Evolutionary conservation across 345 rosid genomes (phyloP).

Genomic region (Ailanthus altissimus): DNA sequence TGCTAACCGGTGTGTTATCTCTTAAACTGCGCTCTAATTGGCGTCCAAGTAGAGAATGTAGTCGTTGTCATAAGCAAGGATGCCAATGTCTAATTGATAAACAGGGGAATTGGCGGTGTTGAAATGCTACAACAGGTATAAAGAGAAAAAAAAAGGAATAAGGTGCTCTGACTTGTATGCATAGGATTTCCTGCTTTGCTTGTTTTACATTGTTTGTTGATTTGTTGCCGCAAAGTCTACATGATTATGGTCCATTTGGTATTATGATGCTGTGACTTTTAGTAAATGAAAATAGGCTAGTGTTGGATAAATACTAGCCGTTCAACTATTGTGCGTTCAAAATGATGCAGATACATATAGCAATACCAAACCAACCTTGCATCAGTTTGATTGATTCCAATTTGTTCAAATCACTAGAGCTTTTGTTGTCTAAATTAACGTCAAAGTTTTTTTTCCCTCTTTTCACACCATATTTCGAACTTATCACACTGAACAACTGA

Average conservation of each 20-base stretch:
- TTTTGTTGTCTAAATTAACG: not conserved
- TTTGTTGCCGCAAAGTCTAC: not conserved
- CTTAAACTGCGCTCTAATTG: not conserved
- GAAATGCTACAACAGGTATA: not conserved
- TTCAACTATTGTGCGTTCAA: too few relatives aligned
- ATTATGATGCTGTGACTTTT: too few relatives aligned
- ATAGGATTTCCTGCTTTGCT: not conserved
- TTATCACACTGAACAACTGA: not conserved
- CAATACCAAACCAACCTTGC: too few relatives aligned
- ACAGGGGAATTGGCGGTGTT: not conserved
- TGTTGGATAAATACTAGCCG: too few relatives aligned
- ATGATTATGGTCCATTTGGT: not conserved
- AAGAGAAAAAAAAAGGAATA: not conserved
- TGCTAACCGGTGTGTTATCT: conserved; percentile 22
- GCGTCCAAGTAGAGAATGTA: not conserved
- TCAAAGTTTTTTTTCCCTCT: not conserved
- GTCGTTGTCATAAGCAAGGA: not conserved
- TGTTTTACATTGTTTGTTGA: too few relatives aligned
- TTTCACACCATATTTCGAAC: too few relatives aligned
- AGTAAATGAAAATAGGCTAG: too few relatives aligned
- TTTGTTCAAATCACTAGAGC: not conserved
- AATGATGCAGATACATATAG: too few relatives aligned
- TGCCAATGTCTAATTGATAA: conserved; percentile 16
- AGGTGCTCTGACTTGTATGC: not conserved
- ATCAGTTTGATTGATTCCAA: not conserved